Evolutionary conservation across 2,329 filamentous ascomycete species (phyloP), one percentile per base, ranked within the genome.

Genomic region (Trichoderma guizhouense): DNA sequence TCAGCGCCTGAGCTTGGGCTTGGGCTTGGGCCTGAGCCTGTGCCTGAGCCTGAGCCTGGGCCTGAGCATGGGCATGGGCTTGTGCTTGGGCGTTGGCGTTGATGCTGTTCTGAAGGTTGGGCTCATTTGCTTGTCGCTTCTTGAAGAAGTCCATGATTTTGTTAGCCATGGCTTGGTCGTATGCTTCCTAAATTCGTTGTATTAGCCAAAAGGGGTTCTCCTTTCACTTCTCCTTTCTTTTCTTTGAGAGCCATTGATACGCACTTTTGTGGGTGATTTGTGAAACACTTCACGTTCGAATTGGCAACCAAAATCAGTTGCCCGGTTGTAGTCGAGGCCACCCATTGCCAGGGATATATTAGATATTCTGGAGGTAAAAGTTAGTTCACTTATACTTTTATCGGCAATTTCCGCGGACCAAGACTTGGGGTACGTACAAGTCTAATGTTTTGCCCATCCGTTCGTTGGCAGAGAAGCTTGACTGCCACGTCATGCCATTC

Each of bases 51-150:
- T 81, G 79, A 7, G 62, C 70, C 69, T 82, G 82, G 2, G 81
- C 82, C 47, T 85, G 81, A 1, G 81, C 82, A 57, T 85, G 81
- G 1, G 81, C 79, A 21, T 67, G 64, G 12, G 80, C 80, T 72
- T 79, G 82, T 28, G 77, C 83, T 74, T 80, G 78, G 18, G 78
- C 84, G 76, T 79, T 84, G 68, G 79, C 84, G 75, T 83, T 88
- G 71, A 88, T 77, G n/a, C 82, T 82, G 70, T 84, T 86, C 65
- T 87, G 86, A 3, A 89, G 77, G 12, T 77, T 83, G 0, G 83
- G 82, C 58, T 85, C 85, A 74, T 87, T 86, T 5, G 81, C 81
- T 74, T 88, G 84, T 51, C 88, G 85, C 74, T 84, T 85, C 71
- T 82, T 82, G 71, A 84, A 84, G 58, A 88, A 82, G 6, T 89